Base-by-base conservation (phyloP, 345 rosid genomes). In the Gynandropsis gynandra region DNA sequence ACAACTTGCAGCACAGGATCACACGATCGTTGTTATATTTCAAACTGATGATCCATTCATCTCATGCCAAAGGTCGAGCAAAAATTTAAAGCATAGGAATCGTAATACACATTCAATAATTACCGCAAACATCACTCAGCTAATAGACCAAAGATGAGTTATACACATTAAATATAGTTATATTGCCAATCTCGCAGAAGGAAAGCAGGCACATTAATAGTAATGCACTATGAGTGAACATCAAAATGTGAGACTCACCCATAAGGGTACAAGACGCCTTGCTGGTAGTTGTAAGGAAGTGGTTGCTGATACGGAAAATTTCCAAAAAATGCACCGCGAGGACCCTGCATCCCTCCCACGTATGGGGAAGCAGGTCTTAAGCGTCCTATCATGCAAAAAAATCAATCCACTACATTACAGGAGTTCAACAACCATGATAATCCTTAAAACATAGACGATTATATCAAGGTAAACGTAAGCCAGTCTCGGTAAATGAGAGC, bases 261-360 rank as follows among this genome's bases (percentile, higher is more conserved):
- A 62, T 82, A 85, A 73, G 92, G 89, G 53, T 82, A 82, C 66
- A 76, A 52, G 64, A 80, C 18, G 62, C 85, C 92, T 58, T 80
- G 95, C 32, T 80, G 95, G 67, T 84, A 84, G 80, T 50, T 54
- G 68, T 72, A 77, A 59, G 95, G 58, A 72, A 76, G 67, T 31
- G 79, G 78, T 17, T 78, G 95, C 69, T 84, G 98, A 65, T 87
- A 85, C 16, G 88, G 87, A 67, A 69, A 66, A 66, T 63, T 74
- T 63, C 97, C 95, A 58, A 66, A 69, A 49, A 70, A 72, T 48
- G 79, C 56, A 29, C 94, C 81, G 10, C 90, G 75, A n/a, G 80
- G 54, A 41, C 74, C 68, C 65, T 76, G 98, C 72, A 74, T 58
- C 54, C 66, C 65, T 49, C 77, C 80, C 60, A 73, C 47, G 27